Conservation (phyloP, 2,329 filamentous ascomycete species). For the Torrubiella hemipterigena region DNA sequence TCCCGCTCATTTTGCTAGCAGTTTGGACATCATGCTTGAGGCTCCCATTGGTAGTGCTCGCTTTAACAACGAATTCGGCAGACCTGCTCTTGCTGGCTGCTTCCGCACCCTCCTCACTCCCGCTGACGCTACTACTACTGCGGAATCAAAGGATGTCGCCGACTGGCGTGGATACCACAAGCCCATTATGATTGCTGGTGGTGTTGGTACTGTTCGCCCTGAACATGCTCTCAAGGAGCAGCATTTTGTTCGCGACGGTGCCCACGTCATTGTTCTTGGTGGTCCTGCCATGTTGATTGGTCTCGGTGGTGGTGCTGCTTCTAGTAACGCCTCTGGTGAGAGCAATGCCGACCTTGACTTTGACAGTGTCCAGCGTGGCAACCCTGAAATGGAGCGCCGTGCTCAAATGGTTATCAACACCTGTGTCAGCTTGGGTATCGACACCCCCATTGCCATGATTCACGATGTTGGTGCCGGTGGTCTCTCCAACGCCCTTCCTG, state of each 20-base stretch:
- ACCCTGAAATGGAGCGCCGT: conserved; percentile 88
- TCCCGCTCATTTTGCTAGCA: conserved; percentile 84
- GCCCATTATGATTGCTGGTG: conserved; percentile 96
- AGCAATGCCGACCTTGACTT: conserved; percentile 89
- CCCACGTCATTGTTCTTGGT: conserved; percentile 83
- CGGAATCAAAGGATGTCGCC: conserved; percentile 31
- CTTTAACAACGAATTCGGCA: conserved; percentile 97
- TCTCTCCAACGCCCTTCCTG: conserved; percentile 61
- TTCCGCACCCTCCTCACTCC: conserved; percentile 80
- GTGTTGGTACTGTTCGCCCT: conserved; percentile 82
- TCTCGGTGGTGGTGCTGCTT: conserved; percentile 87
- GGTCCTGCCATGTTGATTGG: conserved; percentile 97
- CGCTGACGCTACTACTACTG: conserved; percentile 25
- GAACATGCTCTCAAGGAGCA: conserved; percentile 82
- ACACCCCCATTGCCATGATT: conserved; percentile 91
- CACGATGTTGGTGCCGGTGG: conserved; percentile 96
- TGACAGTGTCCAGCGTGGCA: conserved; percentile 91
- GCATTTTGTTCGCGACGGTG: conserved; percentile 69
- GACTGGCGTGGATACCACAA: conserved; percentile 92
- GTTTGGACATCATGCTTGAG: conserved; percentile 94
- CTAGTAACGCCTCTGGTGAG: conserved; percentile 78
- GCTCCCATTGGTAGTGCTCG: conserved; percentile 88
- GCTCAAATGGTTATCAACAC: conserved; percentile 98
- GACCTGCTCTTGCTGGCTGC: conserved; percentile 77
- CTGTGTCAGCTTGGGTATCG: conserved; percentile 69